phyloP scores from a whole-genome alignment of 139 green algal species.

The Chlorella vulgaris region DNA sequence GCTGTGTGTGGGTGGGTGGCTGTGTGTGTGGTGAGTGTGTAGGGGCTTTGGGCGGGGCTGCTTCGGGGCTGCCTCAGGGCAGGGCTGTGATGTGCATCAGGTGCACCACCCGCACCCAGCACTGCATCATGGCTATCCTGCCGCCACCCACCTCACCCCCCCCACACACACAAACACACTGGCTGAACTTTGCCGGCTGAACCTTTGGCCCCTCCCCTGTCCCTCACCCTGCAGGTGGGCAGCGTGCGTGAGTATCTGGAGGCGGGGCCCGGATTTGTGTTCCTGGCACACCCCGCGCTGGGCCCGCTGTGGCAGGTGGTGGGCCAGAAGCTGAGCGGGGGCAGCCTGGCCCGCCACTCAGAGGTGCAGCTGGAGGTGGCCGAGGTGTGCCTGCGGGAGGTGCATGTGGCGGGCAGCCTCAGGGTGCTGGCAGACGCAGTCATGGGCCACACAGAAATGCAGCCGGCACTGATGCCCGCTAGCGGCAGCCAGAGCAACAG shows the following conservation, averaged over 20 bases:
- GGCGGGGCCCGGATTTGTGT: conserved; percentile 86
- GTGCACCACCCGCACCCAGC: too few species aligned
- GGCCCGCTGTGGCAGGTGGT: conserved; percentile 97
- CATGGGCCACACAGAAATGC: conserved; percentile 58
- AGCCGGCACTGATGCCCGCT: background rate
- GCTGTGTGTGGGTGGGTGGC: background rate
- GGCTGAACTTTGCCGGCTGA: background rate
- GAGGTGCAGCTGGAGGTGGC: conserved; percentile 83
- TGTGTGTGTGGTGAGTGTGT: too few species aligned
- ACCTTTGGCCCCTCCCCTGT: background rate
- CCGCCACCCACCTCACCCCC: background rate
- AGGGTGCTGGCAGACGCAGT: conserved; percentile 59
- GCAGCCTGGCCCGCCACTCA: conserved; percentile 58
- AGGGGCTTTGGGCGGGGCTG: too few species aligned
- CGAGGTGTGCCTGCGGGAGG: conserved; percentile 53
- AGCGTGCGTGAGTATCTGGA: conserved; percentile 75
- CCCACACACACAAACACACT: background rate
- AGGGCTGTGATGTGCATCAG: too few species aligned
- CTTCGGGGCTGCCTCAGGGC: too few species aligned
- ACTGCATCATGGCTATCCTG: too few species aligned
- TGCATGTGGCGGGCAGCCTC: conserved; percentile 71
- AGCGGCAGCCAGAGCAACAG: background rate
- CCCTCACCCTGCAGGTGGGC: conserved; percentile 41
- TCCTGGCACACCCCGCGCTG: conserved; percentile 90
- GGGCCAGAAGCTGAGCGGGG: conserved; percentile 91